Evolutionary conservation across 2,329 filamentous ascomycete genomes (phyloP), one percentile per base, ranked within the genome.

Genomic region (Claviceps pazoutovae): DNA sequence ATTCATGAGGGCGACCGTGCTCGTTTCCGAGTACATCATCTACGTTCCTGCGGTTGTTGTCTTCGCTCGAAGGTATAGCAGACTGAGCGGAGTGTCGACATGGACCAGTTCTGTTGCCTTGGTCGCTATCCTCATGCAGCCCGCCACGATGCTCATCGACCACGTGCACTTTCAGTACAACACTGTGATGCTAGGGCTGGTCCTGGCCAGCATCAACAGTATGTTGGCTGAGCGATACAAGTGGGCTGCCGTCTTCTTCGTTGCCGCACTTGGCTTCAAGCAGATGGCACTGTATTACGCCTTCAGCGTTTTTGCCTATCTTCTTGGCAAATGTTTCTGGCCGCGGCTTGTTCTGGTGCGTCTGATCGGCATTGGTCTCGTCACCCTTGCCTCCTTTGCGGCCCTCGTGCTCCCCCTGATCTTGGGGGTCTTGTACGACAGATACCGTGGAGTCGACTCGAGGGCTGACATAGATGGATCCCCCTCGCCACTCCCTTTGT

Each of bases 241-340:
- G 55, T 96, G 91, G 89, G 81, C 87, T 26, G 89, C 88, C 56
- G 79, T 95, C 54, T 95, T 95, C 71, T 98, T 98, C 60, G 93
- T 98, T 6, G 81, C 80, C 16, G 87, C 91, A 3, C 74, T 98
- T n/a, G 88, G 88, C 5, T 98, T 97, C 75, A 98, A 98, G 73
- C 93, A 98, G 68, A 98, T 98, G 94, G 91, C 91, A 1, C 75
- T 98, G 16, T 98, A 97, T 71, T 98, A 96, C 67, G 89, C 94
- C 3, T 90, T 94, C 14, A 83, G 84, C 19, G 83, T 97, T 53
- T 97, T 97, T 65, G 85, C 88, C 36, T 98, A 90, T 62, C 80
- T 98, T 2, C 73, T 97, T 1, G 93, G 91, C 8, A 82, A 83
- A 61, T 96, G 90, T 63, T 60, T 94, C n/a, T 84, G 83, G 56